These are phyloP conservation scores for Lachnellula subtilissima DNA, from an alignment of 2,329 filamentous ascomycete genomes.

Conservation along the genomic window DNA sequence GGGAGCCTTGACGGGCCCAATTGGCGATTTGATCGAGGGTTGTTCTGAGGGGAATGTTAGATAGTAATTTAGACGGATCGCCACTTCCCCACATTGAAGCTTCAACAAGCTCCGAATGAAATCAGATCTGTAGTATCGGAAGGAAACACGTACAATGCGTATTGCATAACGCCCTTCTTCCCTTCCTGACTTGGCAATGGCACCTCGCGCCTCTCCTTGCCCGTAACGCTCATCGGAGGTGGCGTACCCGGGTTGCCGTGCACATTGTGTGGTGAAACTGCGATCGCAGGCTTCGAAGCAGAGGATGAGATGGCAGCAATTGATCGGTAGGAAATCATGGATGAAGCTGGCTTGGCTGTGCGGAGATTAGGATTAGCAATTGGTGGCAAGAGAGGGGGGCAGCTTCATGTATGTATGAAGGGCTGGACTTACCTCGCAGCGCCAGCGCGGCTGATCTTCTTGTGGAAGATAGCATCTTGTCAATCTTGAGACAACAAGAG, in stretches of 20 bases:
- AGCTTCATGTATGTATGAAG: background rate
- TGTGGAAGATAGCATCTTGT: conserved; percentile 38
- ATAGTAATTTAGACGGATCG: background rate
- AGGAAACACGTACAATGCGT: conserved; percentile 67
- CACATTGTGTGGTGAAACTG: conserved; percentile 50
- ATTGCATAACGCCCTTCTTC: conserved; percentile 78
- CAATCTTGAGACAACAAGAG: conserved; percentile 18
- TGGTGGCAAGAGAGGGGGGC: conserved; percentile 8
- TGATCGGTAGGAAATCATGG: conserved; percentile 59
- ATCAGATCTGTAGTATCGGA: background rate
- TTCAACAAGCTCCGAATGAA: background rate
- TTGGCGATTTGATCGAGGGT: conserved; percentile 75
- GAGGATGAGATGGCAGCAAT: conserved; percentile 62
- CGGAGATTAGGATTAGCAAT: conserved; percentile 23
- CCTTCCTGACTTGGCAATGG: conserved; percentile 72
- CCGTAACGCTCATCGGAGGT: conserved; percentile 45
- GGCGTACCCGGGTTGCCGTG: conserved; percentile 49
- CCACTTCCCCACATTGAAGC: background rate
- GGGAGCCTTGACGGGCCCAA: conserved; percentile 77
- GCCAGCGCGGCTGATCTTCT: conserved; percentile 39
- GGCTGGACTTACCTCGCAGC: conserved; percentile 35
- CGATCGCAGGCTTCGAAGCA: conserved; percentile 57
- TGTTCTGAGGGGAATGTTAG: conserved; percentile 46
- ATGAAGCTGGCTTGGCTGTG: conserved; percentile 60
- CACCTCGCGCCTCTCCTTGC: conserved; percentile 60